These are phyloP conservation scores for Solanum arcanum DNA, from an alignment of 257 asterid genomes.

Conservation along the genomic window DNA sequence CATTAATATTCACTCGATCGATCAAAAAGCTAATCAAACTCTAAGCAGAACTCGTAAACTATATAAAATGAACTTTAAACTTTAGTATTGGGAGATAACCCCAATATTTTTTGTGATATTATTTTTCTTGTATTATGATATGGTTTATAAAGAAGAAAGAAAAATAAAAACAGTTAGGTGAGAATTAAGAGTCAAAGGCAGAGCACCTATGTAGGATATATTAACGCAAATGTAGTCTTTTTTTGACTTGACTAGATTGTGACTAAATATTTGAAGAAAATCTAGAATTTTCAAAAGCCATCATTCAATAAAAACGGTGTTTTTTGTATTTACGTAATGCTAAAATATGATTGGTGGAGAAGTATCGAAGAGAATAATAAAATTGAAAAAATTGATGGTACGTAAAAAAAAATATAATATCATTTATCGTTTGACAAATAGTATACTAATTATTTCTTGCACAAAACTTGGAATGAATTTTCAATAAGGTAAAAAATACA, in stretches of 20 bases:
- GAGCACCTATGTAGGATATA: not conserved
- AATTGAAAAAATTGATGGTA: not conserved
- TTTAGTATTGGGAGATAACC: not conserved
- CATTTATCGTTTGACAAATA: not conserved
- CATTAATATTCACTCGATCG: not conserved
- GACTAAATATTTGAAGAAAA: not conserved
- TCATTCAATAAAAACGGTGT: not conserved
- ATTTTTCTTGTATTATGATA: not conserved
- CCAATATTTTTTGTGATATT: not conserved
- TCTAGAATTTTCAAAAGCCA: not conserved
- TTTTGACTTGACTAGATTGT: not conserved
- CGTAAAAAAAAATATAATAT: not conserved
- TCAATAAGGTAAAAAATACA: not conserved
- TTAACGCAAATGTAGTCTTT: not conserved
- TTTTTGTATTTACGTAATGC: not conserved
- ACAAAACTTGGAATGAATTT: not conserved
- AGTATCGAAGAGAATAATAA: not conserved
- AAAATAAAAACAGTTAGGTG: not conserved
- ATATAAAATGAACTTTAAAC: not conserved
- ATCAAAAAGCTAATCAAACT: not conserved
- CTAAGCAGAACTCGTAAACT: not conserved
- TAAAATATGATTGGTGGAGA: not conserved
- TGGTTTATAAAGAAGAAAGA: not conserved
- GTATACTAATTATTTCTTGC: not conserved
- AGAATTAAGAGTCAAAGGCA: not conserved